Evolutionary conservation across 2,329 filamentous ascomycete species (phyloP).

Genomic region (Talaromyces pinophilus): DNA sequence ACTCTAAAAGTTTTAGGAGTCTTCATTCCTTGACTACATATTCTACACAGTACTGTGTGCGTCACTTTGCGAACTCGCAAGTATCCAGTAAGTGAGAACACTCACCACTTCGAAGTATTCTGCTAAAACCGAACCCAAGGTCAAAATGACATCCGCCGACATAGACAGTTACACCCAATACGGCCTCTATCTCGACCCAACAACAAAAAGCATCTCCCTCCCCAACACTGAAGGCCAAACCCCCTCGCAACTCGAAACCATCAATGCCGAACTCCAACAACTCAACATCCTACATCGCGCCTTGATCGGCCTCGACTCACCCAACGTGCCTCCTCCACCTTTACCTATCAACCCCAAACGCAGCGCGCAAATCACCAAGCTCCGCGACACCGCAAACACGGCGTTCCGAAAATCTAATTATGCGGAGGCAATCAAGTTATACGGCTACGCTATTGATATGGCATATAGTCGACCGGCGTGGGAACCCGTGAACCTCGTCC

Average conservation of each 20-base stretch:
- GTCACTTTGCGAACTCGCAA: not conserved
- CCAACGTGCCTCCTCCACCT: conserved; percentile 77
- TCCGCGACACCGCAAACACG: conserved; percentile 82
- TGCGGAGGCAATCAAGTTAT: conserved; percentile 75
- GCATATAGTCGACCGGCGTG: conserved; percentile 75
- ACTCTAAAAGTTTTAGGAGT: not conserved
- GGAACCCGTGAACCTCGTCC: conserved; percentile 80
- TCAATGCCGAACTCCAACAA: conserved; percentile 66
- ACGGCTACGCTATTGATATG: conserved; percentile 88
- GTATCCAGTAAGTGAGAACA: not conserved
- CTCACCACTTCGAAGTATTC: not conserved
- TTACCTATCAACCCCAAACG: conserved; percentile 92
- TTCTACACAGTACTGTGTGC: not conserved
- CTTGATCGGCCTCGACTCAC: conserved; percentile 65
- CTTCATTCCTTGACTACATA: not conserved
- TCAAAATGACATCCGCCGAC: conserved; percentile 18
- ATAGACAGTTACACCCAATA: conserved; percentile 69
- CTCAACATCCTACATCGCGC: conserved; percentile 77
- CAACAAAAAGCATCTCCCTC: conserved; percentile 71
- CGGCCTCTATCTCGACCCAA: conserved; percentile 77
- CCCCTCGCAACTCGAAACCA: conserved; percentile 49
- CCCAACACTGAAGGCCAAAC: conserved; percentile 48
- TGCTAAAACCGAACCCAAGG: not conserved
- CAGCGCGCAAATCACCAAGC: conserved; percentile 80
- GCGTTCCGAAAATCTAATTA: conserved; percentile 77